phyloP scores from a whole-genome alignment of 148 eudicot species.

The Chenopodium quinoa region DNA sequence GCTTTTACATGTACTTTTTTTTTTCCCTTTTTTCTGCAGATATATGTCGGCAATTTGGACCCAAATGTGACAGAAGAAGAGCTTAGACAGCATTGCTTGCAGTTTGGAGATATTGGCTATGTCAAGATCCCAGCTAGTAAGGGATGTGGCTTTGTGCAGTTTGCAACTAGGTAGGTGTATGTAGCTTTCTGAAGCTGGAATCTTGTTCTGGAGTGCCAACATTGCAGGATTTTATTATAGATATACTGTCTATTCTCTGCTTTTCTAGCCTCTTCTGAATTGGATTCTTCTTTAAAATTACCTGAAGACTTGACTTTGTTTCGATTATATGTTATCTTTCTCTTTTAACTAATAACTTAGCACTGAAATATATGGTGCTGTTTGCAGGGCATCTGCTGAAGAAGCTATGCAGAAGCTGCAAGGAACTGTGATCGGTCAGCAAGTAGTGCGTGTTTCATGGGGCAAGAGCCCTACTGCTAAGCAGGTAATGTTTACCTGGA shows the following conservation, averaged over 20 bases:
- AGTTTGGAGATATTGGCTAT: slow-evolving; percentile 83
- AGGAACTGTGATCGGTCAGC: slow-evolving; percentile 78
- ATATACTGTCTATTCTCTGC: not conserved
- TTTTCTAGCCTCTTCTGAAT: not conserved
- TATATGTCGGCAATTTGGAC: slow-evolving; percentile 84
- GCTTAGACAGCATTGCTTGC: slow-evolving; percentile 76
- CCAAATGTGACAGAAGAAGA: slow-evolving; percentile 85
- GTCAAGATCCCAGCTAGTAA: slow-evolving; percentile 77
- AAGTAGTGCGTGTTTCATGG: slow-evolving; percentile 91
- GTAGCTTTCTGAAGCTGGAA: not conserved
- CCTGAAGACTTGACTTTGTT: not conserved
- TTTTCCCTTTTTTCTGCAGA: slow-evolving; percentile 37
- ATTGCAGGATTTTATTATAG: not conserved
- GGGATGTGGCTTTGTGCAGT: slow-evolving; percentile 98
- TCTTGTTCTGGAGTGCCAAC: not conserved
- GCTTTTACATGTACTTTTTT: not conserved
- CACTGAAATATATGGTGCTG: not conserved
- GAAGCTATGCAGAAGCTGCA: slow-evolving; percentile 91
- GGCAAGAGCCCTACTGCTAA: slow-evolving; percentile 77
- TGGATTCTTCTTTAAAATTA: not conserved
- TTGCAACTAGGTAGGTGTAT: slow-evolving; percentile 59
- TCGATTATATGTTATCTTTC: not conserved
- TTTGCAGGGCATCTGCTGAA: slow-evolving; percentile 81
- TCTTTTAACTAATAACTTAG: not conserved
- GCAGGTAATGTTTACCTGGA: slow-evolving; percentile 47